Percentiles rank a stretch among this genome's conserved stretches.
Evolutionary conservation across 768 basidiomycete genomes (phyloP).

Genomic region (Butyriboletus loyo): DNA sequence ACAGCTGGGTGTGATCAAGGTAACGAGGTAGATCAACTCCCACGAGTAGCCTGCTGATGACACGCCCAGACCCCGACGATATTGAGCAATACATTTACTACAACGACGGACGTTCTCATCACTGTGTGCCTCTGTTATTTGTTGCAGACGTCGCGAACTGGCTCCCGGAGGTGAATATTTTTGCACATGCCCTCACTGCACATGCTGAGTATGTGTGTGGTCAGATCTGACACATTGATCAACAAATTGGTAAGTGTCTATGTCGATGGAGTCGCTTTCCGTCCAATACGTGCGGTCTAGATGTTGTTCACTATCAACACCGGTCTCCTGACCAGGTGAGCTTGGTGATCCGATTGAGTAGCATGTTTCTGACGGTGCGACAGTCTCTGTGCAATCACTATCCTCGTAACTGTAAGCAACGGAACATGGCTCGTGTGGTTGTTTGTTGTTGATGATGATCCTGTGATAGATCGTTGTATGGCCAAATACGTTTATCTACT

Average conservation of each 20-base stretch:
- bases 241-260: slow-evolving; percentile 37
- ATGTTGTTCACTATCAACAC: slow-evolving; percentile 55
- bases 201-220: not conserved
- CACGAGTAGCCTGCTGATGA: not conserved
- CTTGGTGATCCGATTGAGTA: not conserved
- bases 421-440: not conserved
- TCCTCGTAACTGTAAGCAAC: slow-evolving; percentile 47
- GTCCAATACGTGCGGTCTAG: slow-evolving; percentile 14
- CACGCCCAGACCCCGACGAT: slow-evolving; percentile 39
- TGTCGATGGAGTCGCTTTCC: not conserved
- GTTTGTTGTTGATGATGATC: not conserved
- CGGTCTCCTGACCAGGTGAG: slow-evolving; percentile 29
- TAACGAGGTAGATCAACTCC: not conserved
- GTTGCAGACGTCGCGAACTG: slow-evolving; percentile 50
- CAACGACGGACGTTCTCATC: slow-evolving; percentile 52
- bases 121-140: slow-evolving; percentile 45
- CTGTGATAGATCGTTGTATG: slow-evolving; percentile 45
- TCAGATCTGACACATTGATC: slow-evolving; percentile 51
- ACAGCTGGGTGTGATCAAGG: slow-evolving; percentile 48
- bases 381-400: slow-evolving; percentile 55
- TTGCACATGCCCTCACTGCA: not conserved
- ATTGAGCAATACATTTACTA: slow-evolving; percentile 54
- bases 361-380: not conserved
- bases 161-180: slow-evolving; percentile 42
- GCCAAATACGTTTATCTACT: slow-evolving; percentile 55